Conservation (phyloP, 2,329 filamentous ascomycete species). For the Penicillium freii region DNA sequence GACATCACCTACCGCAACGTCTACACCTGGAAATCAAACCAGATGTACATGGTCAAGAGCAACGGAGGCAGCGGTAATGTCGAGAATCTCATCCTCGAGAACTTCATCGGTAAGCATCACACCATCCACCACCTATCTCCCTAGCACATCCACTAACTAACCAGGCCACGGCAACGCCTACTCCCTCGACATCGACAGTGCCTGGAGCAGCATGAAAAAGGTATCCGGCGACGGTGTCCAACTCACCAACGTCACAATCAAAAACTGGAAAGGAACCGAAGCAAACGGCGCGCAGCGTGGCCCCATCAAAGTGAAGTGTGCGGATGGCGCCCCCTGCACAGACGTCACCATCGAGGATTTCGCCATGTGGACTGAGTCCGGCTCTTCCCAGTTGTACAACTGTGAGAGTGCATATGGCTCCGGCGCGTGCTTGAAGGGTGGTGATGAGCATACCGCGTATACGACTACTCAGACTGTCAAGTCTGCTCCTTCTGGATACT, state of each 20-base stretch:
- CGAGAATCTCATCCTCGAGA: background rate
- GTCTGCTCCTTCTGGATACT: background rate
- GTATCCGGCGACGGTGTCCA: background rate
- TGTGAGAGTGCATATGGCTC: background rate
- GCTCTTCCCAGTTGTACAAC: background rate
- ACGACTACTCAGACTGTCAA: background rate
- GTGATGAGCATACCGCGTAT: background rate
- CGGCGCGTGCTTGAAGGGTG: background rate
- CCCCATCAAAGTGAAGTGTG: background rate
- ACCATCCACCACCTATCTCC: background rate
- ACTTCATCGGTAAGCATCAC: background rate
- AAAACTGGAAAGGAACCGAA: background rate
- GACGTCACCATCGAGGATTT: background rate
- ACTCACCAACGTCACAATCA: background rate
- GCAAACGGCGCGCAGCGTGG: background rate
- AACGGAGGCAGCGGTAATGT: background rate
- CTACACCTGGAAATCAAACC: background rate
- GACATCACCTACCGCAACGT: background rate
- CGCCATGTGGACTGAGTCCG: background rate
- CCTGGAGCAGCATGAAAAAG: background rate
- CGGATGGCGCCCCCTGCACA: background rate
- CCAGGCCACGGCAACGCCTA: background rate
- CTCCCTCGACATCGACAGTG: background rate
- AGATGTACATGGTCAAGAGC: background rate
- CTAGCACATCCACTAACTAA: background rate